phyloP scores from a whole-genome alignment of 1,284 basidiomycete species.

The Ustilago loliicola region DNA sequence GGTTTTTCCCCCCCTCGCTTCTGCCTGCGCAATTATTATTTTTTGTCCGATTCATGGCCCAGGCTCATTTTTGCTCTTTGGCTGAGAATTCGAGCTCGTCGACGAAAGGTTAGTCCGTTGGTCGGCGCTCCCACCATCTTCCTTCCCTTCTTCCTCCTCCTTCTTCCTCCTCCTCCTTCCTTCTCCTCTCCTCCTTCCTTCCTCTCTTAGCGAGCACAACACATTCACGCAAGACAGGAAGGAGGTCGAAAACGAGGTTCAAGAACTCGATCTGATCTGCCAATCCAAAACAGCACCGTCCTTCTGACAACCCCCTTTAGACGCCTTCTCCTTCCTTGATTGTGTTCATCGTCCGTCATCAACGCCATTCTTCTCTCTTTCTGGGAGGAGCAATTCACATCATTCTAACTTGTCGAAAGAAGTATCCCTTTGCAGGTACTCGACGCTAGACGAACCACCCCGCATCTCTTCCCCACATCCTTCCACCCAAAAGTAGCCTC shows the following conservation, averaged over 20 bases:
- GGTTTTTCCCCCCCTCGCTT: neutral
- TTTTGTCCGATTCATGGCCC: neutral
- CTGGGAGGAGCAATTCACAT: neutral
- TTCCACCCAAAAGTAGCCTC: constrained; percentile 42
- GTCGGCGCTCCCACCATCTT: constrained; percentile 50
- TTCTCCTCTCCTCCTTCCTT: constrained; percentile 52
- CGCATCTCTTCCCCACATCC: constrained; percentile 2
- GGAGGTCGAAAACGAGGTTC: constrained; percentile 57
- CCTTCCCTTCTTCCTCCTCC: constrained; percentile 54
- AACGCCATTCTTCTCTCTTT: constrained; percentile 19
- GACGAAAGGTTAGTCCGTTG: constrained; percentile 33
- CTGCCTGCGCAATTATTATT: neutral
- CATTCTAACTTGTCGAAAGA: neutral
- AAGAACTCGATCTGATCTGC: constrained; percentile 54
- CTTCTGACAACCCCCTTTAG: constrained; percentile 30
- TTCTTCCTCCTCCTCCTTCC: constrained; percentile 43
- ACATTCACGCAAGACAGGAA: constrained; percentile 57
- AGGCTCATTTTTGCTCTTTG: neutral
- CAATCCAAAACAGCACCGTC: constrained; percentile 48
- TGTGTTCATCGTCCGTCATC: constrained; percentile 49
- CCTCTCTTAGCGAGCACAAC: constrained; percentile 56
- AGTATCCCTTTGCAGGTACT: constrained; percentile 9
- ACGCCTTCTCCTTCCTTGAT: constrained; percentile 42
- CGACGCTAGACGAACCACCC: constrained; percentile 21
- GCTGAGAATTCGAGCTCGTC: constrained; percentile 2